Percentiles rank a stretch among this genome's conserved stretches.
These are phyloP conservation scores for Monosporascus sp. DNA, from an alignment of 2,329 filamentous ascomycete genomes.

Conservation along the genomic window DNA sequence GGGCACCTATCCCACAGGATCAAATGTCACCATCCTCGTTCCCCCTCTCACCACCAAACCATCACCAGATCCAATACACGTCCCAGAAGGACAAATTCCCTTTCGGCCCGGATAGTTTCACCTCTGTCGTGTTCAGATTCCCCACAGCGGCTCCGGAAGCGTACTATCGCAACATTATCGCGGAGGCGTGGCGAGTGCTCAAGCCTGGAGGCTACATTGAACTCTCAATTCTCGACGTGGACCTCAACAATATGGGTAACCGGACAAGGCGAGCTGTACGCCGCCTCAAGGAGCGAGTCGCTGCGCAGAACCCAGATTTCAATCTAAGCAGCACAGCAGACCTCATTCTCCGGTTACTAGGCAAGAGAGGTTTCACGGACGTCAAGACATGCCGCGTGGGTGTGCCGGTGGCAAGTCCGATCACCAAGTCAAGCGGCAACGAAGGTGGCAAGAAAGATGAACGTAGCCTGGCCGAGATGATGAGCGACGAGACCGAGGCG, in stretches of 20 bases:
- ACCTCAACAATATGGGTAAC: conserved; percentile 77
- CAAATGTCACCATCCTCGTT: conserved; percentile 40
- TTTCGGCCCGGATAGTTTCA: conserved; percentile 71
- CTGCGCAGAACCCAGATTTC: conserved; percentile 52
- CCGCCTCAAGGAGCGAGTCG: conserved; percentile 65
- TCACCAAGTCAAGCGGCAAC: conserved; percentile 24
- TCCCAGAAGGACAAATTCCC: conserved; percentile 64
- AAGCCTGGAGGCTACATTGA: conserved; percentile 77
- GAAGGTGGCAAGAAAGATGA: conserved; percentile 39
- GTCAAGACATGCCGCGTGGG: conserved; percentile 74
- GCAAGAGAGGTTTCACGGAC: conserved; percentile 63
- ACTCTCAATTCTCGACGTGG: conserved; percentile 70
- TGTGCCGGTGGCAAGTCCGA: conserved; percentile 61
- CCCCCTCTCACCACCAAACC: conserved; percentile 59
- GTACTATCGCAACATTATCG: conserved; percentile 65
- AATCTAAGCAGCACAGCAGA: conserved; percentile 57
- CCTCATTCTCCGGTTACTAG: conserved; percentile 60
- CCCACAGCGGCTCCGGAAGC: conserved; percentile 63
- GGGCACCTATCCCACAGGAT: conserved; percentile 45
- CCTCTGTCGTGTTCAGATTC: conserved; percentile 71
- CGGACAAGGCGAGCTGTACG: conserved; percentile 64
- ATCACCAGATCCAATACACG: conserved; percentile 67
- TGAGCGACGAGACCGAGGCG: conserved; percentile 61
- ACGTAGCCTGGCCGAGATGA: conserved; percentile 63
- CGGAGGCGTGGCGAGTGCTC: conserved; percentile 71